Evolutionary conservation across 2,329 filamentous ascomycete genomes (phyloP), one percentile per base, ranked within the genome.

Genomic region (Verticillium albo-atrum): DNA sequence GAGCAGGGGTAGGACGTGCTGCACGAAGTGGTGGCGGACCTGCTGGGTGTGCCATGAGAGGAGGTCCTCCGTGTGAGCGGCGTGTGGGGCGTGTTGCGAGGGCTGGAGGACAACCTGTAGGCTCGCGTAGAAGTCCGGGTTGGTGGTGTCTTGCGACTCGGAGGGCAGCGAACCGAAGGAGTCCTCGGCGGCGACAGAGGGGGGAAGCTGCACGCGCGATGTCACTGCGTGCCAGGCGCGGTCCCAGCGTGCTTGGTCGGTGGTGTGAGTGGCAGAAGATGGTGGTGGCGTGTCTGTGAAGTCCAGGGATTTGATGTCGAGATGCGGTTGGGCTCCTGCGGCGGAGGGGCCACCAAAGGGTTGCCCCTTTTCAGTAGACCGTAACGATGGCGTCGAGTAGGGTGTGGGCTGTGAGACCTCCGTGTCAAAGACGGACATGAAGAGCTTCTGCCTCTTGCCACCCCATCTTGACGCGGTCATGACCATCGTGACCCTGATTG

Each of bases 201-300:
- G 71, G 9, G 84, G 82, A 25, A 89, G 75, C 54, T 79, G 77
- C 53, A 89, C 82, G 34, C 76, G 76, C 30, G 82, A 77, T 17
- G 85, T 88, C 61, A 88, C 84, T 28, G 77, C 73, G 67, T 86
- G 82, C 86, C 86, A 89, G 60, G 85, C 83, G 62, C 81, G 75
- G 67, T 88, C 84, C 78, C 81, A 87, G 63, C 77, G 78, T 58
- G 79, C 76, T 71, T 87, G 85, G 63, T 86, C 79, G 61, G 75
- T 72, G 56, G 73, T 69, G 60, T 74, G 56, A 17, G 47, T 26
- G 42, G 60, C n/a, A 54, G 64, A 55, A 20, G 42, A 26, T 32
- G 52, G 27, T 47, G 23, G 25, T 28, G 35, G 35, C n/a, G 37
- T 26, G 32, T 35, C 65, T 53, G 62, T 37, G 56, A 69, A 66